Conservation (phyloP, 495 filamentous ascomycete genomes). For the Darksidea phi region DNA sequence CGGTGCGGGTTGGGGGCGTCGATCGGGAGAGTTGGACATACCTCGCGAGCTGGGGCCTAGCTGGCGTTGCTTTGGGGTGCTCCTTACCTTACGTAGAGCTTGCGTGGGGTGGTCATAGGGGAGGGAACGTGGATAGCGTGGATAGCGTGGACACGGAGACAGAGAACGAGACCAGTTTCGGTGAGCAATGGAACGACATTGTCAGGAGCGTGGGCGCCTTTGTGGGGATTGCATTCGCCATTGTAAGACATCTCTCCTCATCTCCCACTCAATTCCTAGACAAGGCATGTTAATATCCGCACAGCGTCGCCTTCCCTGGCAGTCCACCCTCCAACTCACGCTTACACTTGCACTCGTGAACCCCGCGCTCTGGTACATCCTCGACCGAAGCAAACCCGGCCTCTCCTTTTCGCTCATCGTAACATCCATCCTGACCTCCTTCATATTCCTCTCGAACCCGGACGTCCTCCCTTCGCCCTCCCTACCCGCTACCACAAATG, state of each 20-base stretch:
- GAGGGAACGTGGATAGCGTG: slow-evolving; percentile 24
- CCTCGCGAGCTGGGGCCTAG: slow-evolving; percentile 74
- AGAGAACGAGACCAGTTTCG: slow-evolving; percentile 35
- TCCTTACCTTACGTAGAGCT: slow-evolving; percentile 82
- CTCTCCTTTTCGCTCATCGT: slow-evolving; percentile 72
- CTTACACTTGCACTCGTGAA: slow-evolving; percentile 88
- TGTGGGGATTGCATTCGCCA: slow-evolving; percentile 93
- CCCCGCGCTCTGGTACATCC: slow-evolving; percentile 91
- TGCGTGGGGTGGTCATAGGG: slow-evolving; percentile 49
- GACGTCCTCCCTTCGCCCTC: slow-evolving; percentile 71
- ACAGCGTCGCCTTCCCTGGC: slow-evolving; percentile 83
- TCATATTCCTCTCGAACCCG: slow-evolving; percentile 70
- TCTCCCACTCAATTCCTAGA: neutral
- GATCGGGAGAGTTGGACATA: slow-evolving; percentile 64
- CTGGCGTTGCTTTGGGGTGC: slow-evolving; percentile 72
- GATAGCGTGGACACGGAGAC: slow-evolving; percentile 15
- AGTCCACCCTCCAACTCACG: slow-evolving; percentile 90
- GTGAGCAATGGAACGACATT: slow-evolving; percentile 76
- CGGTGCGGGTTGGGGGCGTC: slow-evolving; percentile 60
- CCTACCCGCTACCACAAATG: slow-evolving; percentile 20
- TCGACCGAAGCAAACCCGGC: slow-evolving; percentile 84
- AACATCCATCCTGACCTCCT: slow-evolving; percentile 68
- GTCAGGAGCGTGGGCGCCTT: slow-evolving; percentile 90
- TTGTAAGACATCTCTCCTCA: slow-evolving; percentile 57
- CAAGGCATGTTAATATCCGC: slow-evolving; percentile 27